Evolutionary conservation across 192 early-diverging fungal genomes (phyloP).

Genomic region (Podila epicladia): DNA sequence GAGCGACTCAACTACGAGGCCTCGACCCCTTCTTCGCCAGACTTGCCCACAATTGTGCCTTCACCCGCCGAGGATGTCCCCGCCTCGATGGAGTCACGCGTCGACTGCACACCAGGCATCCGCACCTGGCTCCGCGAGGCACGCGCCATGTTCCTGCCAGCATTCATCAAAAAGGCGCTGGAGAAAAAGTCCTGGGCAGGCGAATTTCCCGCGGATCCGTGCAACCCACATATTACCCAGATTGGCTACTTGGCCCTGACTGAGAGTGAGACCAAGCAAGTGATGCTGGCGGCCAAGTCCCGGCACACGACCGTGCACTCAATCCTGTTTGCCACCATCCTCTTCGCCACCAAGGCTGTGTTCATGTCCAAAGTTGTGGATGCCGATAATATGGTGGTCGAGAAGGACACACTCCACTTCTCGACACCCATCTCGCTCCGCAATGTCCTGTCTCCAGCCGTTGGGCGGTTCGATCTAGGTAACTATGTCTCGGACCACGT

Average conservation of each 20-base stretch:
- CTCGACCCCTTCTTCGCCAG: not conserved
- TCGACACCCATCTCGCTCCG: conserved; percentile 18
- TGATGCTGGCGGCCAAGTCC: conserved; percentile 15
- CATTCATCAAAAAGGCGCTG: conserved; percentile 16
- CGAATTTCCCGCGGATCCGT: conserved; percentile 18
- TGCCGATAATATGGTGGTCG: not conserved
- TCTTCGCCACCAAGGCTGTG: conserved; percentile 24
- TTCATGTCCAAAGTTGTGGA: conserved; percentile 18
- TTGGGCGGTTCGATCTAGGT: conserved; percentile 15
- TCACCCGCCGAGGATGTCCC: conserved; percentile 9
- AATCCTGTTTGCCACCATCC: conserved; percentile 12
- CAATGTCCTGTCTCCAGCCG: conserved; percentile 7
- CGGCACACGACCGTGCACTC: conserved; percentile 15
- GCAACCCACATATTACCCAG: conserved; percentile 5
- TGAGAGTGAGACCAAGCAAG: conserved; percentile 16
- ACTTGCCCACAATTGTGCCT: not conserved
- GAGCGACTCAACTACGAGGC: conserved; percentile 18
- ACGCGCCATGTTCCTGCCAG: conserved; percentile 9
- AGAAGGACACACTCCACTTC: conserved; percentile 9
- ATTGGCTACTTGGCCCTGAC: conserved; percentile 6
- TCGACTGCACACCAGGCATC: conserved; percentile 12
- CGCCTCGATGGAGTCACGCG: conserved; percentile 1
- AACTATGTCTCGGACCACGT: conserved; percentile 11
- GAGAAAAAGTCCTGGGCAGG: conserved; percentile 28
- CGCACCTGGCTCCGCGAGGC: conserved; percentile 17